These are phyloP conservation scores for Glutinoglossum americanum DNA, from an alignment of 495 filamentous ascomycete species.

Conservation along the genomic window DNA sequence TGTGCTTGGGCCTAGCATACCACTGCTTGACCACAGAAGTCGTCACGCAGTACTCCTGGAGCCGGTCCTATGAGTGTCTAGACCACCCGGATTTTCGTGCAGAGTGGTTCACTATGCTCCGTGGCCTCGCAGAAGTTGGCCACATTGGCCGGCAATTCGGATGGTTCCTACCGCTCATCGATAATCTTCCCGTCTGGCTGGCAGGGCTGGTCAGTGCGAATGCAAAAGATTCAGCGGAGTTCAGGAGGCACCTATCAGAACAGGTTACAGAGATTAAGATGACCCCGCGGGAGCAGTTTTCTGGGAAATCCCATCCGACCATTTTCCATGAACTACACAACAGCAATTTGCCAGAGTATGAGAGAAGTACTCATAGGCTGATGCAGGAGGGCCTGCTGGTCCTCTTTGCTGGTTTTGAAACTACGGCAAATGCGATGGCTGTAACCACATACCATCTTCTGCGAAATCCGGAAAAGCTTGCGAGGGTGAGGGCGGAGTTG, in stretches of 20 bases:
- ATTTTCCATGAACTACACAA: slow-evolving; percentile 24
- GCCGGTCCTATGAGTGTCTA: slow-evolving; percentile 14
- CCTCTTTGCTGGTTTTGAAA: slow-evolving; percentile 26
- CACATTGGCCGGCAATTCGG: slow-evolving; percentile 13
- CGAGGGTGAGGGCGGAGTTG: slow-evolving; percentile 16
- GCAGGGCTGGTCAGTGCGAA: background rate
- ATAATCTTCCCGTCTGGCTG: slow-evolving; percentile 8
- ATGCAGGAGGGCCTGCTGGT: slow-evolving; percentile 22
- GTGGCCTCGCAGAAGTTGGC: background rate
- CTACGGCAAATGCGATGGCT: slow-evolving; percentile 20
- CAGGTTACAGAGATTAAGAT: background rate
- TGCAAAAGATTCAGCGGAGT: background rate
- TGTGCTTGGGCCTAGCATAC: slow-evolving; percentile 19
- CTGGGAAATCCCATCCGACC: slow-evolving; percentile 13
- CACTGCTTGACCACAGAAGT: slow-evolving; percentile 22
- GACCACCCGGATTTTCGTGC: slow-evolving; percentile 18
- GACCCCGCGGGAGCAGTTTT: background rate
- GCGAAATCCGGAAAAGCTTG: slow-evolving; percentile 15
- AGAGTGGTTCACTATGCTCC: slow-evolving; percentile 15
- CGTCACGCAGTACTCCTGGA: slow-evolving; percentile 18
- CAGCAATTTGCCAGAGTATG: slow-evolving; percentile 19
- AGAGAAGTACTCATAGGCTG: slow-evolving; percentile 17
- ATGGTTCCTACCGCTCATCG: slow-evolving; percentile 13
- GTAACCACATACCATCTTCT: slow-evolving; percentile 22
- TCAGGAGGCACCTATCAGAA: background rate